Evolutionary conservation across 805 yeast species (phyloP).

Genomic region (Pichia californica): DNA sequence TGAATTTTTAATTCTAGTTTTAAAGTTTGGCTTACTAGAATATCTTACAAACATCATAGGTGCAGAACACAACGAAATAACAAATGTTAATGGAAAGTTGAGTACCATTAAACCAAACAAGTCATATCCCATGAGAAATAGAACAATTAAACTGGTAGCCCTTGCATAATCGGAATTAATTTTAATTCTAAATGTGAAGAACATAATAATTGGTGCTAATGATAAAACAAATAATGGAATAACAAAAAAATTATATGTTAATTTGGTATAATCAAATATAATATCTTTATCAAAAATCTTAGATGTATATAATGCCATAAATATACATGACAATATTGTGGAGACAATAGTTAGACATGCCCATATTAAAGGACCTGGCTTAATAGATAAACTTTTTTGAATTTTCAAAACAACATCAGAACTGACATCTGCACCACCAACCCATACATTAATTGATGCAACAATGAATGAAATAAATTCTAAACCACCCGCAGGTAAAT

Average conservation of each 20-base stretch:
- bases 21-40: constrained; percentile 13
- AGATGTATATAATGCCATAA: constrained; percentile 8
- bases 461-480: constrained; percentile 64
- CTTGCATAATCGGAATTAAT: constrained; percentile 20
- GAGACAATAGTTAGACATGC: constrained; percentile 27
- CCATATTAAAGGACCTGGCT: constrained; percentile 23
- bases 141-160: constrained; percentile 23
- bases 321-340: not conserved
- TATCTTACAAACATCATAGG: constrained; percentile 64
- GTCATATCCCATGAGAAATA: constrained; percentile 59
- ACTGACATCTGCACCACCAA: constrained; percentile 37
- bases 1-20: constrained; percentile 14
- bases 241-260: constrained; percentile 11
- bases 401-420: not conserved
- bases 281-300: not conserved
- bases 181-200: constrained; percentile 2
- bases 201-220: constrained; percentile 6
- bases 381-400: constrained; percentile 12
- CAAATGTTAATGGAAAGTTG: constrained; percentile 75
- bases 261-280: not conserved
- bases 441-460: constrained; percentile 52
- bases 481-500: constrained; percentile 77
- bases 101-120: constrained; percentile 70
- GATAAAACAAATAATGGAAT: constrained; percentile 15
- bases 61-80: constrained; percentile 61